Evolutionary conservation across 805 yeast species (phyloP), one percentile per base, ranked within the genome.

Genomic region (Suhomyces pyralidae): DNA sequence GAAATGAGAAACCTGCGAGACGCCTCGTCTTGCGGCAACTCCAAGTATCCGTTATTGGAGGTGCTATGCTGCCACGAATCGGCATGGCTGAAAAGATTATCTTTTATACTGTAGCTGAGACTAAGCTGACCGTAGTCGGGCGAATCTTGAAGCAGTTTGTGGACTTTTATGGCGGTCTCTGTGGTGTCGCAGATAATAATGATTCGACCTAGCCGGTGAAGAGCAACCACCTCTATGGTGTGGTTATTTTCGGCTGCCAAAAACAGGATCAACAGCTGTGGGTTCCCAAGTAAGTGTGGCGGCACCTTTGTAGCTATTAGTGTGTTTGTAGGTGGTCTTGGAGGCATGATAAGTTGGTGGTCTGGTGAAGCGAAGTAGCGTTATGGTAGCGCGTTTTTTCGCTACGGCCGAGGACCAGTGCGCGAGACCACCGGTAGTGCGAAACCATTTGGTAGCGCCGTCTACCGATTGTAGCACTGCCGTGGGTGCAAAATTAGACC

Each of bases 1-100:
- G 75, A 72, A n/a, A 75, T 75, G 45, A 75, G 68, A 51, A 74
- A 75, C 14, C 79, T 51, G 36, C 68, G 62, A 48, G 70, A 65
- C 12, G 70, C 74, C 7, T 56, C 65, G 44, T 75, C 77, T 58
- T 67, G 67, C 5, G 80, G 80, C 15, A 75, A 58, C 56, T 74
- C 78, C 49, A 75, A 60, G 54, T 66, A 75, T 15, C 71, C 69
- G 6, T 58, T 56, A 19, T 38, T 24, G 20, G 57, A 55, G 19
- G 45, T 24, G 20, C 19, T 42, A 12, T 24, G 17, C 22, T 22
- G 45, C 45, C 45, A 42, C 17, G 45, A 20, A 15, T 46, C 20
- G 40, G 40, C 40, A 42, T 48, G 45, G 22, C 61, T 56, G 47
- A 62, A 54, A 1, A 58, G 60, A 44, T 74, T 75, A 49, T 75